These are phyloP conservation scores for Cornus kousa DNA, from an alignment of 148 eudicot genomes.

Conservation along the genomic window DNA sequence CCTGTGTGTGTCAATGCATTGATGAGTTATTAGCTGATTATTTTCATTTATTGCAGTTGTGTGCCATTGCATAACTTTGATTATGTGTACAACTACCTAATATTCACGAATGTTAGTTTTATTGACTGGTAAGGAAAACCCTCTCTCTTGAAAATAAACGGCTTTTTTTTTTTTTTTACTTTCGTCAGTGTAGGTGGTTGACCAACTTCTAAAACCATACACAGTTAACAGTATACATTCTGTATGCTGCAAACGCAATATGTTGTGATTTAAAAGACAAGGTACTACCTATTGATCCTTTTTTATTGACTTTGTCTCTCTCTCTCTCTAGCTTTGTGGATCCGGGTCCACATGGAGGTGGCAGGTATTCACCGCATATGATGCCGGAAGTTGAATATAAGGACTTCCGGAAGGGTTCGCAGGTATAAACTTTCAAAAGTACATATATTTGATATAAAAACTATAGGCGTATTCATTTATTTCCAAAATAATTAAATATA, in stretches of 20 bases:
- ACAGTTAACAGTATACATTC: neutral
- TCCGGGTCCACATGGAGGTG: slow-evolving; percentile 64
- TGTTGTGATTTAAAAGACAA: neutral
- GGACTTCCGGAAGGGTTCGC: slow-evolving; percentile 60
- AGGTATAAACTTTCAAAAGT: slow-evolving; percentile 29
- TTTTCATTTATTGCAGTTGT: slow-evolving; percentile 40
- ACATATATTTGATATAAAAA: neutral
- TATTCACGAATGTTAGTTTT: slow-evolving; percentile 61
- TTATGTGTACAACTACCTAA: slow-evolving; percentile 58
- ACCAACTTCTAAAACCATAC: neutral
- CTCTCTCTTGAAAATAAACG: neutral
- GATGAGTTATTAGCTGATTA: neutral
- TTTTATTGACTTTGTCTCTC: neutral
- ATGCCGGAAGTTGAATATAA: slow-evolving; percentile 54
- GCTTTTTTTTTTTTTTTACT: neutral
- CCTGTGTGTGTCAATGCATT: neutral
- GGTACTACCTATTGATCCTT: neutral
- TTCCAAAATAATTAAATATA: too few species aligned
- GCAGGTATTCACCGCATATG: slow-evolving; percentile 61
- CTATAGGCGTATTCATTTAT: neutral
- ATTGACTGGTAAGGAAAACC: slow-evolving; percentile 48
- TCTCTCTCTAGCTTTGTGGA: slow-evolving; percentile 43
- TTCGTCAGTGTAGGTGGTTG: neutral
- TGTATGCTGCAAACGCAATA: neutral
- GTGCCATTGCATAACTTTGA: slow-evolving; percentile 65